phyloP scores from a whole-genome alignment of 1,284 basidiomycete genomes.

The Naganishia albida region DNA sequence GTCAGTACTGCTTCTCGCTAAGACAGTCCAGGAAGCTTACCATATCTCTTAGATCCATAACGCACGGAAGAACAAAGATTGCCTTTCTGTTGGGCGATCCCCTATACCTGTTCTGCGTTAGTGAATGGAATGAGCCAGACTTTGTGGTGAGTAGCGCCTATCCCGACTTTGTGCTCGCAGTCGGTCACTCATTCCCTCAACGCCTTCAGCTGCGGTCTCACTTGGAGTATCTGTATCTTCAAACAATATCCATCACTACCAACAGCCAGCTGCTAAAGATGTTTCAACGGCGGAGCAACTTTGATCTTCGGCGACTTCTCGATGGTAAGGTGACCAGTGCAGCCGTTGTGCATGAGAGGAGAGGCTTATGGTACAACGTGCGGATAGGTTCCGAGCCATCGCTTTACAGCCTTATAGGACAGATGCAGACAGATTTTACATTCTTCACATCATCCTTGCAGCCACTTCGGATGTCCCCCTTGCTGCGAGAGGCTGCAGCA shows the following conservation, averaged over 20 bases:
- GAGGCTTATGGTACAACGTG: background rate
- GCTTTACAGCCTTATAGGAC: conserved; percentile 67
- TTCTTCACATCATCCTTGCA: conserved; percentile 78
- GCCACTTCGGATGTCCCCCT: conserved; percentile 72
- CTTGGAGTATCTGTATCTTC: conserved; percentile 90
- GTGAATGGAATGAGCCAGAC: conserved; percentile 90
- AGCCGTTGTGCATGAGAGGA: background rate
- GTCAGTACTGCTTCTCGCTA: conserved; percentile 35
- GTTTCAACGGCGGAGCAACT: conserved; percentile 85
- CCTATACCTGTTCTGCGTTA: conserved; percentile 85
- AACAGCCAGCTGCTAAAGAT: conserved; percentile 78
- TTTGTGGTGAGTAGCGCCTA: conserved; percentile 68
- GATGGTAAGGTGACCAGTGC: conserved; percentile 61
- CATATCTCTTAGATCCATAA: conserved; percentile 59
- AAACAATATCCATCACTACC: conserved; percentile 86
- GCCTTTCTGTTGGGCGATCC: conserved; percentile 82
- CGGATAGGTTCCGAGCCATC: conserved; percentile 77
- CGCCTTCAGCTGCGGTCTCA: conserved; percentile 76
- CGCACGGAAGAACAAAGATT: conserved; percentile 73
- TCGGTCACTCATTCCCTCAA: background rate
- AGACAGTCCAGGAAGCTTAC: background rate
- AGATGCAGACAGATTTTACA: conserved; percentile 74
- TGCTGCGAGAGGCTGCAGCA: conserved; percentile 68
- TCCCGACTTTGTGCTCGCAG: background rate
- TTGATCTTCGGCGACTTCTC: conserved; percentile 81